phyloP scores from a whole-genome alignment of 2,329 filamentous ascomycete genomes.

The Chaetomiaceae sp. region DNA sequence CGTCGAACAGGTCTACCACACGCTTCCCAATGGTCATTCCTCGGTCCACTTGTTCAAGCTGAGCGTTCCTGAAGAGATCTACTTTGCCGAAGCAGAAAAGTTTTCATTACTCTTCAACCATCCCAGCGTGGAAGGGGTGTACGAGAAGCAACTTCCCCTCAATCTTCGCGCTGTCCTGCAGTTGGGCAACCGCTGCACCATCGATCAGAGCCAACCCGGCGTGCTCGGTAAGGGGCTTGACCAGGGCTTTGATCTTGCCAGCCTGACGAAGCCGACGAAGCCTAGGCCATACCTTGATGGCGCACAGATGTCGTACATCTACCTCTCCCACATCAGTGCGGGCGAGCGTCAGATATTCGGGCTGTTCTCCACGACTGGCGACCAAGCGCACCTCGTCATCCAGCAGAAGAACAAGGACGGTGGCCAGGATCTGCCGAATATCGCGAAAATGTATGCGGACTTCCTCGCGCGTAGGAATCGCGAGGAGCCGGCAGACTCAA shows the following conservation, averaged over 20 bases:
- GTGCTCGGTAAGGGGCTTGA: constrained; percentile 91
- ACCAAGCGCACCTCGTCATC: constrained; percentile 82
- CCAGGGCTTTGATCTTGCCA: constrained; percentile 82
- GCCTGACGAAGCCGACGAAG: constrained; percentile 65
- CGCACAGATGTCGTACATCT: constrained; percentile 75
- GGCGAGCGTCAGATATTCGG: constrained; percentile 92
- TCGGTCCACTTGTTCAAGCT: constrained; percentile 94
- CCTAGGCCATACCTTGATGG: constrained; percentile 67
- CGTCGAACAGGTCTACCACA: constrained; percentile 90
- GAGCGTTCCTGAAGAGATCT: constrained; percentile 81
- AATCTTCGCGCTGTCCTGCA: constrained; percentile 83
- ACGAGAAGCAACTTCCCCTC: constrained; percentile 87
- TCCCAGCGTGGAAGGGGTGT: constrained; percentile 92
- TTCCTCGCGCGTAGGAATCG: constrained; percentile 58
- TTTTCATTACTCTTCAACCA: constrained; percentile 83
- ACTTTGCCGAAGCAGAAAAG: constrained; percentile 78
- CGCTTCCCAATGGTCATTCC: constrained; percentile 88
- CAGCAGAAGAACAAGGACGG: constrained; percentile 76
- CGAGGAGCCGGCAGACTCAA: constrained; percentile 62
- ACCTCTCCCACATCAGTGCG: constrained; percentile 85
- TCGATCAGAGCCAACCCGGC: constrained; percentile 84
- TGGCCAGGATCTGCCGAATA: constrained; percentile 78
- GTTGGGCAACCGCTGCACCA: constrained; percentile 85
- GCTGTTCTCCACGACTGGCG: constrained; percentile 77
- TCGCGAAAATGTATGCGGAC: constrained; percentile 83